Evolutionary conservation across 2,329 filamentous ascomycete genomes (phyloP), one percentile per base, ranked within the genome.

Genomic region (Aureobasidium mangrovei): DNA sequence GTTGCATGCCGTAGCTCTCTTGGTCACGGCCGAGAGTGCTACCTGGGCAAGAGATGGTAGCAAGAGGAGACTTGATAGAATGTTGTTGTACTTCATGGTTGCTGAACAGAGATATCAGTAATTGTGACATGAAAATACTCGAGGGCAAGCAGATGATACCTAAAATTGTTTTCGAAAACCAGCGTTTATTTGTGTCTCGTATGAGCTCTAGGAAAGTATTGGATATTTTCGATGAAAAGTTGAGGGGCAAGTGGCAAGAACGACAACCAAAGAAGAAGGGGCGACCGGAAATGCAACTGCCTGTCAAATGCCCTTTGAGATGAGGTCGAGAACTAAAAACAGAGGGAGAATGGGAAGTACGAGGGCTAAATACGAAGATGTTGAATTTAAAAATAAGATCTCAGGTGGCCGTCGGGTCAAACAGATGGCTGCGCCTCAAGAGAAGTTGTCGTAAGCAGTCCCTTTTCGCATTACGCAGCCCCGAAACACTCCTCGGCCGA

Each of bases 1-100:
- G 72, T 93, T 93, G 78, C 88, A 93, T 40, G 54, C 57, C 24
- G 53, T 45, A 5, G 48, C 49, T 27, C 45, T 56, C 40, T 45
- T 56, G 12, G 52, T 48, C 32, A 51, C 36, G 29, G 46, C 46
- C 32, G 53, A 28, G 12, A 48, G 48, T 4, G 53, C 38, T 7
- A 52, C 32, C 18, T 40, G 47, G n/a, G 54, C 33, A 26, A 55
- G 42, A 36, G 51, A 45, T 10, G 56, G 53, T 10, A 58, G 40
- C 44, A 56, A 29, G 7, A 54, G 29, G 29, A 49, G 35, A 6
- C 43, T 43, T 8, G 42, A 33, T 36, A 54, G 32, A 32, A 53
- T 53, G 40, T 44, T 42, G 39, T 26, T 45, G 41, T 29, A 45
- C 33, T 44, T 53, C 36, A 49, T 49, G 28, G n/a, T 49, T 40